Conservation (phyloP, 2,329 filamentous ascomycete genomes). For the Cyphellophora europaea region DNA sequence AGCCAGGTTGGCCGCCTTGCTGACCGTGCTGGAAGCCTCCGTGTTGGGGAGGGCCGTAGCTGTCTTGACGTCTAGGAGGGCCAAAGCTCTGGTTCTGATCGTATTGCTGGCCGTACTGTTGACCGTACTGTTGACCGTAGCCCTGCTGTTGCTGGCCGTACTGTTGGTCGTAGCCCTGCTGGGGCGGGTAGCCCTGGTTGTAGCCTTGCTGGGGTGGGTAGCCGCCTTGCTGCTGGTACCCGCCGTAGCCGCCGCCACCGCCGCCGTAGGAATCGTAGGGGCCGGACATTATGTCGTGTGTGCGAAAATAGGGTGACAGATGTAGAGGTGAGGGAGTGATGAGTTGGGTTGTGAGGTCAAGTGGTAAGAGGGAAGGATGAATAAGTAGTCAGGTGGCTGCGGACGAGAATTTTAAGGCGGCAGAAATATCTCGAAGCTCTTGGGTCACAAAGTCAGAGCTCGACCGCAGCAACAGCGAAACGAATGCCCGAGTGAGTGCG, state of each 20-base stretch:
- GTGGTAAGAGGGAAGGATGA: background rate
- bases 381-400: too few relatives aligned
- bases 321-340: background rate
- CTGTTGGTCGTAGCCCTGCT: conserved; percentile 7
- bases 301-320: too few relatives aligned
- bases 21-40: conserved; percentile 42
- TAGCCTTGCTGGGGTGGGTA: conserved; percentile 22
- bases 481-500: too few relatives aligned
- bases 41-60: conserved; percentile 26
- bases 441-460: too few relatives aligned
- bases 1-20: conserved; percentile 24
- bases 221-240: conserved; percentile 17
- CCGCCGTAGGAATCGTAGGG: background rate
- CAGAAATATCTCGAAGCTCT: background rate
- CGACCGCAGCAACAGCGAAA: too few relatives aligned
- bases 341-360: background rate
- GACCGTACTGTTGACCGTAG: conserved; percentile 18
- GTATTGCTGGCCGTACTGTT: conserved; percentile 17
- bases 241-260: conserved; percentile 17
- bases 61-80: conserved; percentile 31
- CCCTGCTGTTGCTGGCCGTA: conserved; percentile 6
- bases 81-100: conserved; percentile 31
- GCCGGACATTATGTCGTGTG: too few relatives aligned
- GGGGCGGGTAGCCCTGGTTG: conserved; percentile 7
- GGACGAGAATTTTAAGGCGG: background rate